phyloP scores from a whole-genome alignment of 208 protist species.

The Angomonas desouzai region DNA sequence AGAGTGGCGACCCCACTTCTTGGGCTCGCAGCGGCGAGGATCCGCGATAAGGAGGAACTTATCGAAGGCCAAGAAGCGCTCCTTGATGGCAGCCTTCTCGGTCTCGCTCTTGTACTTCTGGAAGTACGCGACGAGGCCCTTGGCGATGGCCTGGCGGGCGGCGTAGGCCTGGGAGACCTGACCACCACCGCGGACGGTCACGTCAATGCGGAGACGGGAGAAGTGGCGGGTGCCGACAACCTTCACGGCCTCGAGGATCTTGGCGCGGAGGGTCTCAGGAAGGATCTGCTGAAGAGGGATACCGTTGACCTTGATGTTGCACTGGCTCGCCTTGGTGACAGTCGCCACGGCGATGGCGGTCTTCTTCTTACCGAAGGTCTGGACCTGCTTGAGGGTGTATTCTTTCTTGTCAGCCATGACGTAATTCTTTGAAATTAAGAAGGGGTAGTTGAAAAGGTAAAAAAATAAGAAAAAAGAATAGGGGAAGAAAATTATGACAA shows the following conservation, averaged over 20 bases:
- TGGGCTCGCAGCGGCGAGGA: constrained; percentile 99
- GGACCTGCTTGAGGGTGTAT: constrained; percentile 83
- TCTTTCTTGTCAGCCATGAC: constrained; percentile 77
- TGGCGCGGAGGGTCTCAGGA: constrained; percentile 96
- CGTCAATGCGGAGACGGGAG: constrained; percentile 96
- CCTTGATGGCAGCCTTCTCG: constrained; percentile 98
- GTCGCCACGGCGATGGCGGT: constrained; percentile 98
- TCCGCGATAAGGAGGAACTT: constrained; percentile 99
- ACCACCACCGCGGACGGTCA: constrained; percentile 97
- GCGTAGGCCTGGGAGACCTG: constrained; percentile 98
- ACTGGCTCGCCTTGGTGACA: constrained; percentile 93
- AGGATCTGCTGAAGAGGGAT: constrained; percentile 96
- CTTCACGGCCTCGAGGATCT: constrained; percentile 97
- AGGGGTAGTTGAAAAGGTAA: no score
- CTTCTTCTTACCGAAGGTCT: constrained; percentile 98
- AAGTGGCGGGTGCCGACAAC: constrained; percentile 95
- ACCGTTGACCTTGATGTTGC: constrained; percentile 99
- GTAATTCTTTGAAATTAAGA: constrained; percentile 25
- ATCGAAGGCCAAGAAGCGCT: constrained; percentile 96
- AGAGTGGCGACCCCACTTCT: constrained; percentile 99
- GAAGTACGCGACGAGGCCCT: constrained; percentile 98
- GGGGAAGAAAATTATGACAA: not conserved
- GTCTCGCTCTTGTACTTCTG: constrained; percentile 97
- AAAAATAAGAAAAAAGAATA: constrained; percentile 17
- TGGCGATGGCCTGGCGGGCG: constrained; percentile 99